Evolutionary conservation across 2,329 filamentous ascomycete genomes (phyloP).

Genomic region (Fusarium sp.): DNA sequence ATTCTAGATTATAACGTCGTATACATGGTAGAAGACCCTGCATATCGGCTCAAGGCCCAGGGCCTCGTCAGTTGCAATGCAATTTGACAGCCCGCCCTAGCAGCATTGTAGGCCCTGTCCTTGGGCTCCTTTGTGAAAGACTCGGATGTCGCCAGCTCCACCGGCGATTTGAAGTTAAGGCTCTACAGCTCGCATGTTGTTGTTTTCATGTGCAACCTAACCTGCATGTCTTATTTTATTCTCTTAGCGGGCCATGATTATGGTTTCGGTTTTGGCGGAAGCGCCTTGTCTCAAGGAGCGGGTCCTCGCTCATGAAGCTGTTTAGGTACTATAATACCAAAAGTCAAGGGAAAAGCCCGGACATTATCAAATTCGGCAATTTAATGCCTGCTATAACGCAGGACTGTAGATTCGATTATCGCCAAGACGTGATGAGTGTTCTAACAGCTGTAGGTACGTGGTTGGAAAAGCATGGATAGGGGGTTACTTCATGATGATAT

Average conservation of each 20-base stretch:
- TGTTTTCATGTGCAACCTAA: conserved; percentile 1
- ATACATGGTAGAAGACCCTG: not conserved
- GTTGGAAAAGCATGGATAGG: conserved; percentile 1
- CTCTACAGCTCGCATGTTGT: not conserved
- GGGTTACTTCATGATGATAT: conserved; percentile 9
- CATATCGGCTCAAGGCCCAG: not conserved
- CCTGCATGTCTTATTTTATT: conserved; percentile 4
- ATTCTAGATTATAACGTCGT: not conserved
- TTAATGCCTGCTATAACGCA: not conserved
- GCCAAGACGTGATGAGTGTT: conserved; percentile 20
- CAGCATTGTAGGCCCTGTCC: not conserved
- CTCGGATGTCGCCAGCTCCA: not conserved
- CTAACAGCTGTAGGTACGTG: conserved; percentile 8
- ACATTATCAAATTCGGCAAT: conserved; percentile 7
- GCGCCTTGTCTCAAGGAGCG: conserved; percentile 13
- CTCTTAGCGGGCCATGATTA: conserved; percentile 9
- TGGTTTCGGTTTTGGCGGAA: conserved; percentile 14
- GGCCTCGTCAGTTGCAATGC: not conserved
- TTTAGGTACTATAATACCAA: not conserved
- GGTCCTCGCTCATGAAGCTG: conserved; percentile 3
- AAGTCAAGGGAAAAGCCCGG: conserved; percentile 5
- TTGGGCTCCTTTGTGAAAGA: no score
- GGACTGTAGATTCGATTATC: not conserved
- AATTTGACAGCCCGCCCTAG: not conserved
- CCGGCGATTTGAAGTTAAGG: not conserved